Evolutionary conservation across 2,329 filamentous ascomycete genomes (phyloP), one percentile per base, ranked within the genome.

Genomic region (Xylaria digitata): DNA sequence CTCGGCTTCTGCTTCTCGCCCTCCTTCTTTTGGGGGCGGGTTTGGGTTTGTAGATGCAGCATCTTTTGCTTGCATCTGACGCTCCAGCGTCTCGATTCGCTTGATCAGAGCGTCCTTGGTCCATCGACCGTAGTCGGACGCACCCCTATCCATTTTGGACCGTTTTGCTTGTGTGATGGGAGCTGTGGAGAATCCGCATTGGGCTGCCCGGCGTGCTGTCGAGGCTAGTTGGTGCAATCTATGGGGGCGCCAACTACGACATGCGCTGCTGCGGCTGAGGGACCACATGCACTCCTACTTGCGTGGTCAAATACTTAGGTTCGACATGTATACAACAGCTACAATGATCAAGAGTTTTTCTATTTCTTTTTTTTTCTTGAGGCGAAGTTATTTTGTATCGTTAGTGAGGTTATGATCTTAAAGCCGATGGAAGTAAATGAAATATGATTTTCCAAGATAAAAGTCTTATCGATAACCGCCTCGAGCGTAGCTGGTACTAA

Each of bases 31-130:
- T 13, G 19, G 3, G 9, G 55, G 48, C 57, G 26, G 53, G 30
- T 34, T 49, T 11, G 30, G 37, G 3, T 17, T 19, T 1, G 32
- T 19, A 23, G 58, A 46, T 15, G 54, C 48, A 32, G 56, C 53
- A 32, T 69, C 63, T 34, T 70, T 62, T 45, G 52, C 46, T 42
- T 46, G 68, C 21, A 68, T 46, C 74, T 92, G 85, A 4, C 82
- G 77, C 78, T 96, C 93, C 6, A 96, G 83, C 58, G 87, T 82
- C 17, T 83, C 85, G 52, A 96, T 88, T 46, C 90, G 86, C 70
- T 86, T 81, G 49, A 96, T 86, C 43, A 96, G 86, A 50, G 87
- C 87, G 45, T 88, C 84, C 69, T 87, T 89, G 61, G 86, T 89
- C 91, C 91, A 94, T 70, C 82, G 84, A 46, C 83, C 83, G 80